Percentiles rank a stretch among this genome's conserved stretches.
phyloP scores from a whole-genome alignment of 768 basidiomycete genomes.

The Lanmaoa rubissima region DNA sequence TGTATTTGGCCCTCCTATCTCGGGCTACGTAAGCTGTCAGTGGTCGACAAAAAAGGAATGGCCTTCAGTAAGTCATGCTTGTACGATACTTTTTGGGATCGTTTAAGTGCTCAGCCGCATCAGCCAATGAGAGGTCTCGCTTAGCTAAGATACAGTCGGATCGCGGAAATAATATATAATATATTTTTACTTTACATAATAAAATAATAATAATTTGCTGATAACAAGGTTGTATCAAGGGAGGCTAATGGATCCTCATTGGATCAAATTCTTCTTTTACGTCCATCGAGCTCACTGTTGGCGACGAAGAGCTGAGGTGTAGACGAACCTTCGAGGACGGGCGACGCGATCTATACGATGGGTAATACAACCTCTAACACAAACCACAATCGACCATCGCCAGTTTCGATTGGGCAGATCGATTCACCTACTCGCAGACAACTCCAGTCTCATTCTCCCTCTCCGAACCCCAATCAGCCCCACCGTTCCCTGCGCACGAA shows the following conservation, averaged over 20 bases:
- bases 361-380: conserved; percentile 34
- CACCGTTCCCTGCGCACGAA: conserved; percentile 64
- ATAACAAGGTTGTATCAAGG: conserved; percentile 20
- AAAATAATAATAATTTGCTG: conserved; percentile 9
- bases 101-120: too few relatives aligned
- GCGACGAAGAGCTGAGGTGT: conserved; percentile 16
- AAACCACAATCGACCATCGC: conserved; percentile 28
- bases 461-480: conserved; percentile 42
- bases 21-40: not conserved
- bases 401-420: conserved; percentile 25
- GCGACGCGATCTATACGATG: conserved; percentile 29
- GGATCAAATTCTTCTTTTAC: conserved; percentile 31
- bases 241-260: conserved; percentile 24
- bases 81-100: too few relatives aligned
- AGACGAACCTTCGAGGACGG: conserved; percentile 14
- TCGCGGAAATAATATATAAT: too few relatives aligned
- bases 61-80: too few relatives aligned
- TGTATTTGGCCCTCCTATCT: conserved; percentile 11
- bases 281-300: conserved; percentile 30
- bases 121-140: too few relatives aligned
- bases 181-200: conserved; percentile 13
- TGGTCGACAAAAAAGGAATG: not conserved
- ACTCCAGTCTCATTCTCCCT: conserved; percentile 34
- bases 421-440: conserved; percentile 21
- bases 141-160: too few relatives aligned